These are phyloP conservation scores for Schwanniomyces polymorphus DNA, from an alignment of 805 yeast species.

Conservation along the genomic window DNA sequence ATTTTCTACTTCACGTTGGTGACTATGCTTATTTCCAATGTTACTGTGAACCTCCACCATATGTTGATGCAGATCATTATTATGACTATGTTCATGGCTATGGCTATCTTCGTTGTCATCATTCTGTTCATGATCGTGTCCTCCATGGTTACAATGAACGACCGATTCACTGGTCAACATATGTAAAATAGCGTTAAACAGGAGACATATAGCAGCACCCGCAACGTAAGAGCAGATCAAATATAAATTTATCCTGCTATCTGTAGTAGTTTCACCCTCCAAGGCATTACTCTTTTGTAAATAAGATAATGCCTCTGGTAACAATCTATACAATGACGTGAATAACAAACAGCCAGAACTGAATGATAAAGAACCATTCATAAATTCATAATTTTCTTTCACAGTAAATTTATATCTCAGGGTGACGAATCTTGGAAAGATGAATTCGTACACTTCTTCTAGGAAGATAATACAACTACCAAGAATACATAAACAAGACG, in stretches of 20 bases:
- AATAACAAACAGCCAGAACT: slow-evolving; percentile 81
- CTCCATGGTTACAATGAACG: slow-evolving; percentile 80
- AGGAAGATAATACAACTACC: slow-evolving; percentile 70
- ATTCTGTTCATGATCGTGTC: slow-evolving; percentile 13
- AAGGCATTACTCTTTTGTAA: slow-evolving; percentile 26
- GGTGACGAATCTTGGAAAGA: slow-evolving; percentile 43
- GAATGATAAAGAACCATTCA: slow-evolving; percentile 73
- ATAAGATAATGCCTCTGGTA: slow-evolving; percentile 66
- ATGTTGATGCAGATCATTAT: slow-evolving; percentile 2
- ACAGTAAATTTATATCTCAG: slow-evolving; percentile 48
- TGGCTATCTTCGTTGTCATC: not conserved
- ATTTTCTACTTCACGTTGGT: not conserved
- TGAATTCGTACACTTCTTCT: slow-evolving; percentile 51
- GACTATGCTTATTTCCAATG: slow-evolving; percentile 10
- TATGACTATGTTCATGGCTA: slow-evolving; percentile 19
- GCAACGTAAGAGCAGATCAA: slow-evolving; percentile 47
- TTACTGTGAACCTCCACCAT: not conserved
- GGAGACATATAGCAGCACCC: slow-evolving; percentile 64
- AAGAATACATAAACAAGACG: slow-evolving; percentile 67
- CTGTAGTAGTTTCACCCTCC: slow-evolving; percentile 4
- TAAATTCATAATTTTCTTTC: slow-evolving; percentile 58
- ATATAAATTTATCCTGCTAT: slow-evolving; percentile 27
- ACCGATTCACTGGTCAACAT: slow-evolving; percentile 75
- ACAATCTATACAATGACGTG: slow-evolving; percentile 71
- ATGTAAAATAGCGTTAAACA: slow-evolving; percentile 68